A percentile compares a stretch with the other conserved stretches of the same genome.
phyloP scores from a whole-genome alignment of 306 rosid genomes.

The Heteromeles arbutifolia region DNA sequence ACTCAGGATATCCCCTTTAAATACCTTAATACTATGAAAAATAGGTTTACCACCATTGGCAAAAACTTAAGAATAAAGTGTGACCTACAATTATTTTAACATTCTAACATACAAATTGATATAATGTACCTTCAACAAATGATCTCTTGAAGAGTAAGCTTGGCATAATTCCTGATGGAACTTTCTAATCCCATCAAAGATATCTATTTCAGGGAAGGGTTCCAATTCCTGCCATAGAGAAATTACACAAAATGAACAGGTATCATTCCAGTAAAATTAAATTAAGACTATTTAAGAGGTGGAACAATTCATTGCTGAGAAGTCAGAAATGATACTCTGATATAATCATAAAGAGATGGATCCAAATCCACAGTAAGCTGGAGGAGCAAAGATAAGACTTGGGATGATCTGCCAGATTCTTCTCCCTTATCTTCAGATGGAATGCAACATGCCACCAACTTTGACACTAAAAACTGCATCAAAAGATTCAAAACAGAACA shows the following conservation, averaged over 20 bases:
- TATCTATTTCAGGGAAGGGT: slow-evolving; percentile 67
- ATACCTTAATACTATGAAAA: not conserved
- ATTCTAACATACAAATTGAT: not conserved
- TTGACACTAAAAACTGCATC: slow-evolving; percentile 75
- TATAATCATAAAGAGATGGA: slow-evolving; percentile 63
- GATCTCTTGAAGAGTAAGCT: slow-evolving; percentile 65
- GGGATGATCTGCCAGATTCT: slow-evolving; percentile 36
- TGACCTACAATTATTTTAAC: not conserved
- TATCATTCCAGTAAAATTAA: not conserved
- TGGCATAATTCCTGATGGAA: slow-evolving; percentile 71
- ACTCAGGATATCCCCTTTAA: not conserved
- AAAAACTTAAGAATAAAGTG: not conserved
- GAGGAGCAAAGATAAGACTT: slow-evolving; percentile 52
- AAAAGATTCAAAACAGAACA: slow-evolving; percentile 18
- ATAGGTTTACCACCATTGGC: not conserved
- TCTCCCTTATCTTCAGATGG: slow-evolving; percentile 46
- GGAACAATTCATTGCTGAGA: slow-evolving; percentile 18
- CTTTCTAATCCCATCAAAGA: slow-evolving; percentile 53
- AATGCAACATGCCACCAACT: slow-evolving; percentile 74
- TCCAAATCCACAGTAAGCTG: slow-evolving; percentile 67
- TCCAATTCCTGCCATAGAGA: slow-evolving; percentile 60
- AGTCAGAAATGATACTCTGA: slow-evolving; percentile 47
- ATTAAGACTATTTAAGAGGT: not conserved
- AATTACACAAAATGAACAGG: slow-evolving; percentile 17
- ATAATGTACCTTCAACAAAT: slow-evolving; percentile 52